Evolutionary conservation across 441 rosid genomes (phyloP).

Genomic region (Pelargonium exstipulatum): DNA sequence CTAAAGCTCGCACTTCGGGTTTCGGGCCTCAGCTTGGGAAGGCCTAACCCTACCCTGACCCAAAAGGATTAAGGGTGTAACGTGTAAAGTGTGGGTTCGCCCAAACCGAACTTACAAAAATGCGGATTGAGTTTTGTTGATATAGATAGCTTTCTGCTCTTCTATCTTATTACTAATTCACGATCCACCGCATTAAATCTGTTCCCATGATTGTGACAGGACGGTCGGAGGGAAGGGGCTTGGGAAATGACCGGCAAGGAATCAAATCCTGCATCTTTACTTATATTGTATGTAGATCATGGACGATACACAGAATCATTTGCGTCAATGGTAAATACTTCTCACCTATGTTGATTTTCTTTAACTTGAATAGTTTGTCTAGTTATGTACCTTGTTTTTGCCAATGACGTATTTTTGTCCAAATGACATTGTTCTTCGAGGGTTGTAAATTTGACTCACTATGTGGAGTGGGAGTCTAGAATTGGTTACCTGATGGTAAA

Average conservation of each 20-base stretch:
- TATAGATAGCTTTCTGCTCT: constrained; percentile 1
- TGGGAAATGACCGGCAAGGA: constrained; percentile 83
- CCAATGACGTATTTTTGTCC: background rate
- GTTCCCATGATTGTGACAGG: constrained; percentile 41
- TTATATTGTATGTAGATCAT: constrained; percentile 68
- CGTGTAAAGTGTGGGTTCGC: too few relatives aligned
- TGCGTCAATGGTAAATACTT: constrained; percentile 61
- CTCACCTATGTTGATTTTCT: constrained; percentile 1
- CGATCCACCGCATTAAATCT: constrained; percentile 10
- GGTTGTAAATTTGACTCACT: background rate
- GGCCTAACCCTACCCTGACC: too few relatives aligned
- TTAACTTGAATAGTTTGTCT: background rate
- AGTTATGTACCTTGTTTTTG: background rate
- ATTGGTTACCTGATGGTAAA: background rate
- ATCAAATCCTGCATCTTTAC: constrained; percentile 74
- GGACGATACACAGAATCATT: constrained; percentile 67
- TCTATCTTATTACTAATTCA: constrained; percentile 1
- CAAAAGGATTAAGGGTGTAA: too few relatives aligned
- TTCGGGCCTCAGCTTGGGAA: too few relatives aligned
- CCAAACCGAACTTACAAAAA: too few relatives aligned
- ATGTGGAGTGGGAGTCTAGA: background rate
- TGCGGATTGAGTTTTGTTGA: background rate
- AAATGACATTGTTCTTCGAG: background rate
- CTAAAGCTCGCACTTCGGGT: too few relatives aligned
- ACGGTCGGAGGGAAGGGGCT: constrained; percentile 49